These are phyloP conservation scores for Vanrija pseudolonga DNA, from an alignment of 1,284 basidiomycete genomes.

Conservation along the genomic window DNA sequence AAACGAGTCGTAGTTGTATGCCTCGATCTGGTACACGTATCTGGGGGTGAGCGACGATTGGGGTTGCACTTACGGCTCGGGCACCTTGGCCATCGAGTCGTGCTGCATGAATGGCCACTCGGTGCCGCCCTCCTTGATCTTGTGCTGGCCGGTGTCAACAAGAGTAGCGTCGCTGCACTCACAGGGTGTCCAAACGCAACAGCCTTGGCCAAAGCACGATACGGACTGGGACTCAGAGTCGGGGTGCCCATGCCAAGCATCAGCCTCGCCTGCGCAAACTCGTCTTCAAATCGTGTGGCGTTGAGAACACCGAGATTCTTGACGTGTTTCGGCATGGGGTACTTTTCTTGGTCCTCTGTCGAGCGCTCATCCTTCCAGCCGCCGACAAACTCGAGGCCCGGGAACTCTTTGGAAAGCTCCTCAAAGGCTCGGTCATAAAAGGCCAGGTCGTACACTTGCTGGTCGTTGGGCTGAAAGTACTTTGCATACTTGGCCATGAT, in stretches of 20 bases:
- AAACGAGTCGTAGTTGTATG: constrained; percentile 18
- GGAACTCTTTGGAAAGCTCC: constrained; percentile 20
- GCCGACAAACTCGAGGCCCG: constrained; percentile 27
- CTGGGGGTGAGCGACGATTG: too few species aligned
- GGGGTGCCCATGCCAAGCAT: constrained; percentile 27
- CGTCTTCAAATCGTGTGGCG: constrained; percentile 5
- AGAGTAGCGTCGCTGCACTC: neutral
- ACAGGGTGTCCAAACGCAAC: constrained; percentile 1
- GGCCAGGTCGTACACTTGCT: constrained; percentile 2
- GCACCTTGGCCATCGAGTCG: neutral
- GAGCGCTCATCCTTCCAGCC: constrained; percentile 16
- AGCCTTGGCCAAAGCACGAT: constrained; percentile 11
- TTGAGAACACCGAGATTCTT: constrained; percentile 20
- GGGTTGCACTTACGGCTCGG: constrained; percentile 1
- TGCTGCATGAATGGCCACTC: constrained; percentile 4
- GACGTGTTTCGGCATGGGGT: constrained; percentile 13
- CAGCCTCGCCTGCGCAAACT: constrained; percentile 13
- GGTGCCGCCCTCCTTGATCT: constrained; percentile 1
- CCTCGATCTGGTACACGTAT: constrained; percentile 21
- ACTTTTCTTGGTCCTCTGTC: neutral
- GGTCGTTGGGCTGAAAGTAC: constrained; percentile 11
- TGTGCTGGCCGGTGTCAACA: constrained; percentile 4
- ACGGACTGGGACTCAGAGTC: constrained; percentile 17
- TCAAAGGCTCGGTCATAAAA: constrained; percentile 13
- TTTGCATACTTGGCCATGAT: constrained; percentile 21